Base-by-base conservation (phyloP, 306 rosid genomes). In the Vigna mungo region DNA sequence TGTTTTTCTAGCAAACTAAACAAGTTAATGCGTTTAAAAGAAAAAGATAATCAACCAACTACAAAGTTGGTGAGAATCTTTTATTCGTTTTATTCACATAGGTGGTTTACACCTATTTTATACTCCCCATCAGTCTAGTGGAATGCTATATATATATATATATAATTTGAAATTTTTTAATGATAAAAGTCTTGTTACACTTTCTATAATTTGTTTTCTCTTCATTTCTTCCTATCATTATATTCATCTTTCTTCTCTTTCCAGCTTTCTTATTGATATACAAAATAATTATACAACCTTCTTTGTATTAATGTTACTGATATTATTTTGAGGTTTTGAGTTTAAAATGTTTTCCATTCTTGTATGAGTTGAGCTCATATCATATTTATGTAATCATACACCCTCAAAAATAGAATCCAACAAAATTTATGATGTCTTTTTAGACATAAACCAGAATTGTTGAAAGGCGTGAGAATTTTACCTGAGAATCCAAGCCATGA, bases 401-500 rank as follows among this genome's bases (percentile, higher is more conserved):
- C 27, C 27, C 27, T 25, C 27, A 25, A 25, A 25, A 25, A 25
- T 25, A 25, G 3, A 25, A 25, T 25, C 34, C 34, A 30, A 30
- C 34, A 30, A 30, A 30, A 30, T 3, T 30, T 30, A 20, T 34
- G 23, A 61, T 34, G 68, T 1, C 11, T 7, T 15, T 20, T 64
- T 41, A 32, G 34, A 3, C 34, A 43, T 58, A 23, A 23, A 55
- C 37, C n/a, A 36, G 23, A 3, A 25, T 16, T 8, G 6, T 52
- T 1, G 48, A 1, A 58, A 6, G 74, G 15, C 30, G 6, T 75
- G 56, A 36, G 41, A 67, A 49, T 39, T 1, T 58, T 85, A 95
- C 98, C 93, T 82, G 10, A 90, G 86, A 23, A 90, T 70, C 68
- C 86, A 92, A 77, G 99, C 99, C 97, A 95, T 84, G 53, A 90